These are phyloP conservation scores for Syzygium grande DNA, from an alignment of 345 rosid genomes.

Conservation along the genomic window DNA sequence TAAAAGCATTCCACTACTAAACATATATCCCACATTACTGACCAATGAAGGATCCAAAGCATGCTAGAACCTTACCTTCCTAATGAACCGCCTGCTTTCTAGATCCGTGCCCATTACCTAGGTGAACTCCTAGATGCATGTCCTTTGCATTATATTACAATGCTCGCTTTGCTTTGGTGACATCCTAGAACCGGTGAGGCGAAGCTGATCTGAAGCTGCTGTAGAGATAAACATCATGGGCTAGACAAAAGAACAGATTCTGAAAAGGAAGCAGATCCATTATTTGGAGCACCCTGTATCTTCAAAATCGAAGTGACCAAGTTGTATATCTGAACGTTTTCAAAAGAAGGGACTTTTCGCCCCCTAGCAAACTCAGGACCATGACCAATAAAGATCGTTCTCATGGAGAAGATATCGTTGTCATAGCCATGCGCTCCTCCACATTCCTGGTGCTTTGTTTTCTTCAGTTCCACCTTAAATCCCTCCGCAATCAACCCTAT, in stretches of 20 bases:
- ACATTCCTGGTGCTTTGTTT: constrained; percentile 47
- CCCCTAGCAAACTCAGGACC: constrained; percentile 81
- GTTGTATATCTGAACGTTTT: constrained; percentile 89
- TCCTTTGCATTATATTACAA: neutral
- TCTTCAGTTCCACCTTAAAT: constrained; percentile 67
- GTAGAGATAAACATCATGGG: constrained; percentile 6
- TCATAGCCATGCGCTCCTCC: constrained; percentile 96
- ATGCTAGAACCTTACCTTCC: neutral
- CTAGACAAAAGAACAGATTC: constrained; percentile 36
- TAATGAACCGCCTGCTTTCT: neutral
- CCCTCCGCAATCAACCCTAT: constrained; percentile 75
- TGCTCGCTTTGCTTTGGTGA: neutral
- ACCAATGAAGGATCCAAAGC: neutral
- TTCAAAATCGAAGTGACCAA: constrained; percentile 72
- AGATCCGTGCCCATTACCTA: neutral
- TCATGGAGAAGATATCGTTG: constrained; percentile 85
- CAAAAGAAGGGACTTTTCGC: constrained; percentile 81
- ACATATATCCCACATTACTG: neutral
- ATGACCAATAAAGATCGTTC: constrained; percentile 82
- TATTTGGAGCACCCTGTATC: constrained; percentile 68
- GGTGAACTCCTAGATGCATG: neutral
- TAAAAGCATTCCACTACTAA: neutral
- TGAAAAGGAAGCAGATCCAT: constrained; percentile 55
- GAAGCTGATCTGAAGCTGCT: neutral
- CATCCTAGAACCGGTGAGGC: neutral